Percentiles rank a stretch among this genome's conserved stretches.
phyloP scores from a whole-genome alignment of 179 eudicot species.

The Carnegiea gigantea region DNA sequence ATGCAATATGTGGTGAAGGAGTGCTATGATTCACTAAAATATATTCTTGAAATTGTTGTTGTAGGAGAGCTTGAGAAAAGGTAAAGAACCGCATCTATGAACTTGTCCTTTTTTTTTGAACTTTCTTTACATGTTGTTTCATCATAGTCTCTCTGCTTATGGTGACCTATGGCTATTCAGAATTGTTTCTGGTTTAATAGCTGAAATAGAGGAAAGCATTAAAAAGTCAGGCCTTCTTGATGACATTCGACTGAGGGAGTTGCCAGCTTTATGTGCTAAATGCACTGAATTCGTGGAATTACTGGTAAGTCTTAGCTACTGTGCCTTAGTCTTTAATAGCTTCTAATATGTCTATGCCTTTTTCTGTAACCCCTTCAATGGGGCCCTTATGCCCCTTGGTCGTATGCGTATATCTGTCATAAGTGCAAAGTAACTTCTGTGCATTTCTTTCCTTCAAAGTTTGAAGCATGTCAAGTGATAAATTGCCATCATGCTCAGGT shows the following conservation, averaged over 20 bases:
- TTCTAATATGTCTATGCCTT: conserved; percentile 13
- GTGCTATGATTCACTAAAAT: conserved; percentile 80
- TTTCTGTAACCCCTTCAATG: too few relatives aligned
- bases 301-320: conserved; percentile 50
- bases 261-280: conserved; percentile 64
- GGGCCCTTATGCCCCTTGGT: too few relatives aligned
- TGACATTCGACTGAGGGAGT: conserved; percentile 60
- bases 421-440: too few relatives aligned
- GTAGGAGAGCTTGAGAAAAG: conserved; percentile 93
- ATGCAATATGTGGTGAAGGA: conserved; percentile 81
- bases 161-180: conserved; percentile 38
- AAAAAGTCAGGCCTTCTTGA: conserved; percentile 58
- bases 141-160: conserved; percentile 15
- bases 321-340: not conserved
- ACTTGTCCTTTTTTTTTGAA: conserved; percentile 7
- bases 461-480: conserved; percentile 2
- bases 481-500: conserved; percentile 40
- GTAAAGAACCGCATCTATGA: conserved; percentile 35
- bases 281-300: conserved; percentile 66
- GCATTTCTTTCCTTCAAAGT: conserved; percentile 1
- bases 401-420: too few relatives aligned
- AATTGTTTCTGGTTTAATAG: conserved; percentile 56
- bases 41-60: conserved; percentile 62
- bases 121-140: not conserved
- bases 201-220: conserved; percentile 81